phyloP scores from a whole-genome alignment of 345 rosid species.

The Anacardium occidentale region DNA sequence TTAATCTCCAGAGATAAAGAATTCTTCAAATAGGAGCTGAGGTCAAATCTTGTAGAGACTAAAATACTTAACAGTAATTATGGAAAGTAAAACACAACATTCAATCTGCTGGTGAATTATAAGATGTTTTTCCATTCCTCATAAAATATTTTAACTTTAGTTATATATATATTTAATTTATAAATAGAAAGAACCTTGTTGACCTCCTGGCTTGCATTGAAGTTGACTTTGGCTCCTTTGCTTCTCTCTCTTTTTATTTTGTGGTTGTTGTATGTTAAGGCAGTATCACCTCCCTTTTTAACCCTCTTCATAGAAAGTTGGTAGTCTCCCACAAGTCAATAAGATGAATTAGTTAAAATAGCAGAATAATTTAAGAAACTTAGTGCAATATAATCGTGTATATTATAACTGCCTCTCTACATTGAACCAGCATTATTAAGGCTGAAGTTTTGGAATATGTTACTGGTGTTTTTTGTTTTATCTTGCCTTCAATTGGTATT shows the following conservation, averaged over 20 bases:
- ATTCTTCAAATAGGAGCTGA: not conserved
- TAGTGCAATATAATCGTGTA: not conserved
- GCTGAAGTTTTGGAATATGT: no score
- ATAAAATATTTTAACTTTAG: not conserved
- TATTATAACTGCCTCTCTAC: not conserved
- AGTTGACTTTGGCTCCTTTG: not conserved
- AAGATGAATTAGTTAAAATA: not conserved
- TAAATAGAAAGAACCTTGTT: not conserved
- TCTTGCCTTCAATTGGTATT: no score
- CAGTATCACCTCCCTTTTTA: not conserved
- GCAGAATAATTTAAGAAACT: not conserved
- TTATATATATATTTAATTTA: no score
- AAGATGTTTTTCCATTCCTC: not conserved
- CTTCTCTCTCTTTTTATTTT: not conserved
- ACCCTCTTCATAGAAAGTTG: not conserved
- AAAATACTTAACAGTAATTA: not conserved
- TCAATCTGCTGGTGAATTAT: not conserved
- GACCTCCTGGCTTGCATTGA: not conserved
- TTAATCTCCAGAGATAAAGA: constrained; percentile 1
- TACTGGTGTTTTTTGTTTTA: no score
- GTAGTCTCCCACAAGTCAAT: not conserved
- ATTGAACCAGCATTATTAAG: no score
- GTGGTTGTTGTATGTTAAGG: not conserved
- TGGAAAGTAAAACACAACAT: not conserved
- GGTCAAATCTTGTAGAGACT: not conserved